Base-by-base conservation (phyloP, 805 yeast species). In the Pichia gijzeniarum region DNA sequence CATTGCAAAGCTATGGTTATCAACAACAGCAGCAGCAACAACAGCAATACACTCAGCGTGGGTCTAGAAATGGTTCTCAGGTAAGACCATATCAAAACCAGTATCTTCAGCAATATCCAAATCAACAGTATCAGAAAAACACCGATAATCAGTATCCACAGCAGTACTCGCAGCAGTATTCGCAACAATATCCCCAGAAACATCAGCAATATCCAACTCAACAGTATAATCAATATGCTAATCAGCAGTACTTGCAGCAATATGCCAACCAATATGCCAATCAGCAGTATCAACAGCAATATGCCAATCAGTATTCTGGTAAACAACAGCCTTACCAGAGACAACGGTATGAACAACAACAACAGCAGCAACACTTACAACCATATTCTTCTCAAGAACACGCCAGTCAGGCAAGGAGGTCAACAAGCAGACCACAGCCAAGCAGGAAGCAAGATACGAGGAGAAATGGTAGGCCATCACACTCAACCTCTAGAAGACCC, bases 11-110 rank as follows among this genome's bases (percentile, higher is more conserved):
- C n/a, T n/a, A n/a, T n/a, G n/a, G n/a, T n/a, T 39, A 22, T 17
- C 35, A 16, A 35, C 44, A 42, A 44, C 37, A 25, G 43, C 46
- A 43, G 35, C 47, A n/a, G n/a, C n/a, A n/a, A n/a, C n/a, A n/a
- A n/a, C n/a, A n/a, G n/a, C n/a, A n/a, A n/a, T 40, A 41, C 38
- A 21, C 47, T 25, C 28, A 7, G 28, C 28, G 10, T 25, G 10
- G 28, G 28, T 10, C 28, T 7, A 25, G 10, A 25, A 25, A 10
- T 25, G 10, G 28, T 10, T 25, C 28, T 10, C 28, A 25, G 10
- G 28, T 25, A 25, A 25, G 28, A 10, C 28, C 6, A 25, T 25
- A 25, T 25, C 28, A 6, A 7, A 25, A 25, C 28, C 28, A 25
- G 10, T 25, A 25, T 25, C 28, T 10, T 10, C 28, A 25, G 10